These are phyloP conservation scores for Flaveria sonorensis DNA, from an alignment of 129 eudicot species.

Conservation along the genomic window DNA sequence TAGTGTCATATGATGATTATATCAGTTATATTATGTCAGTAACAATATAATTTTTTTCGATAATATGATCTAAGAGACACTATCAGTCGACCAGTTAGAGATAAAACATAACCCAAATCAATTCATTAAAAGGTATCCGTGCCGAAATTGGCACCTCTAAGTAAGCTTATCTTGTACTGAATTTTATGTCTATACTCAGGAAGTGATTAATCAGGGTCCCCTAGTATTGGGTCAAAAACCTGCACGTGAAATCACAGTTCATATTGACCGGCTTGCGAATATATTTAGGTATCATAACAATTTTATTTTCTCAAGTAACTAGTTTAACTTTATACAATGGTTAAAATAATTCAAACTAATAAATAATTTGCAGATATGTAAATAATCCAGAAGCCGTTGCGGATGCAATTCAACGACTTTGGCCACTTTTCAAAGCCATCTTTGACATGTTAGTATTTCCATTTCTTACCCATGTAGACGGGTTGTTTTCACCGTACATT, in stretches of 20 bases:
- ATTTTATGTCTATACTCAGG: slow-evolving; percentile 54
- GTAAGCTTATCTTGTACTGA: slow-evolving; percentile 23
- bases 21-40: not conserved
- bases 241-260: slow-evolving; percentile 92
- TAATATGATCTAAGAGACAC: not conserved
- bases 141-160: not conserved
- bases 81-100: not conserved
- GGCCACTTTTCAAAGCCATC: slow-evolving; percentile 94
- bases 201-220: slow-evolving; percentile 82
- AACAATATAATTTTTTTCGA: no score
- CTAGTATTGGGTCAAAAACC: slow-evolving; percentile 66
- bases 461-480: not conserved
- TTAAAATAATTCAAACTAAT: slow-evolving; percentile 1
- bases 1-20: not conserved
- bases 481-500: not conserved
- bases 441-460: slow-evolving; percentile 67
- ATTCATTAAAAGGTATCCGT: not conserved
- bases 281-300: slow-evolving; percentile 62
- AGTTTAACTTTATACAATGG: slow-evolving; percentile 9
- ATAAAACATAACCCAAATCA: not conserved
- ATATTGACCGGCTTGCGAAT: slow-evolving; percentile 91
- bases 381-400: slow-evolving; percentile 98
- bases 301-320: not conserved
- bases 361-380: slow-evolving; percentile 63
- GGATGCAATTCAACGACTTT: slow-evolving; percentile 88